phyloP scores from a whole-genome alignment of 768 basidiomycete species.

The Chalciporus pseudorubinellus region DNA sequence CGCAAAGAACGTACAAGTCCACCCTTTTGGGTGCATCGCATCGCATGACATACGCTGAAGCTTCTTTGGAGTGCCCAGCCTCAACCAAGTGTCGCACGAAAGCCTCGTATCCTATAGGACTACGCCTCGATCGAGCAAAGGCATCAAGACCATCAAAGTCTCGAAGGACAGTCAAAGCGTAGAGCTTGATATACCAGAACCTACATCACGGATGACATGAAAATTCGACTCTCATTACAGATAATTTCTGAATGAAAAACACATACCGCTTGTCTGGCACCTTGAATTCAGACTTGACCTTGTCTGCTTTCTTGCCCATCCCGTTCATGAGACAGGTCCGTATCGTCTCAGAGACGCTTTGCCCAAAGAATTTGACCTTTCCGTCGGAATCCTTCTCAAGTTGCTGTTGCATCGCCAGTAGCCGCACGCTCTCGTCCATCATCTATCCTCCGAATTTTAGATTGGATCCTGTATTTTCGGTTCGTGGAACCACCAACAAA shows the following conservation, averaged over 20 bases:
- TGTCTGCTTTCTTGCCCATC: slow-evolving; percentile 86
- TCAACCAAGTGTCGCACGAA: slow-evolving; percentile 79
- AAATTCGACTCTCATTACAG: background rate
- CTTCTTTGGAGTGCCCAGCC: slow-evolving; percentile 74
- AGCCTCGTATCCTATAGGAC: slow-evolving; percentile 93
- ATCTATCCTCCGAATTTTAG: slow-evolving; percentile 51
- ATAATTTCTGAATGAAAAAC: background rate
- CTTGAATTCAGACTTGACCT: slow-evolving; percentile 84
- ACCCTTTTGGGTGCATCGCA: slow-evolving; percentile 83
- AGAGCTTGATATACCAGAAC: slow-evolving; percentile 92
- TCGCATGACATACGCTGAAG: slow-evolving; percentile 69
- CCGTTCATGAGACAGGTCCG: slow-evolving; percentile 72
- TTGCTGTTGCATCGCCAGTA: slow-evolving; percentile 81
- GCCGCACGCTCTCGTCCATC: slow-evolving; percentile 79
- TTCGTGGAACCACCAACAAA: slow-evolving; percentile 23
- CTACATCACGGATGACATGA: slow-evolving; percentile 37
- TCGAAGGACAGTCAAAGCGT: slow-evolving; percentile 70
- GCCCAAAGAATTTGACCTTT: slow-evolving; percentile 76
- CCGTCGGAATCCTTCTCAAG: slow-evolving; percentile 83
- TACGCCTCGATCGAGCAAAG: slow-evolving; percentile 84
- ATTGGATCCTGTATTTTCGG: too few species aligned
- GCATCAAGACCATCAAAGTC: slow-evolving; percentile 87
- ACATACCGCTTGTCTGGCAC: slow-evolving; percentile 90
- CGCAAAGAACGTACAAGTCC: slow-evolving; percentile 86
- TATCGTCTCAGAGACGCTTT: slow-evolving; percentile 87